Evolutionary conservation across 1,139 yeast genomes (phyloP), one percentile per base, ranked within the genome.

Genomic region (Magnusiomyces suaveolens): DNA sequence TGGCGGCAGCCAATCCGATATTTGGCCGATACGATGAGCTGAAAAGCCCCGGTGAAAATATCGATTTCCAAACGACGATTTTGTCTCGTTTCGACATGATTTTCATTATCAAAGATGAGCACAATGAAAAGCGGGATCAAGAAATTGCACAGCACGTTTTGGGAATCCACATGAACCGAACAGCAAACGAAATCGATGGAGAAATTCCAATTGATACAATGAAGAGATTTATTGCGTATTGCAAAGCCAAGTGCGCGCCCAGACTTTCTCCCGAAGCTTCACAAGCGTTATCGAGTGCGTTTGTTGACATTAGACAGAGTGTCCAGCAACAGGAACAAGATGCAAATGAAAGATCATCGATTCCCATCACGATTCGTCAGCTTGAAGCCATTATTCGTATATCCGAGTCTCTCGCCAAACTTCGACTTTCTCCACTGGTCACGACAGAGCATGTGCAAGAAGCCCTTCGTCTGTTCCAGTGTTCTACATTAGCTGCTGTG

Each of bases 51-150:
- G 98, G 98, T 59, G 98, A 92, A 67, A 94, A 92, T 66, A 92
- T 92, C 63, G 99, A 92, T 70, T 92, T 92, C 75, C 98, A 92
- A 72, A 87, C 96, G 1, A 92, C 99, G 2, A 87, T 92, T 70
- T 77, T 92, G 71, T 92, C 98, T 4, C 85, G 99, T 74, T 92
- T 92, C 68, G 99, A 92, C 72, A 92, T 94, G 98, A 94, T 92
- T 66, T 92, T 89, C 72, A 88, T 92, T 64, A 96, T 92, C 56
- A 92, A 89, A 67, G 99, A 92, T 71, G 96, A 87, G 55, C 97
- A 94, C 69, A 84, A 89, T 66, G 89, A 84, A 63, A 78, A 76
- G 38, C 78, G 95, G 66, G 99, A 94, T 74, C 78, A 84, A 57
- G 82, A 90, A 0, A 89, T 92, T 65, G 99, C 99, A 2, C 82